Evolutionary conservation across 2,329 filamentous ascomycete species (phyloP).

Genomic region (Acephala macrosclerotiorum): DNA sequence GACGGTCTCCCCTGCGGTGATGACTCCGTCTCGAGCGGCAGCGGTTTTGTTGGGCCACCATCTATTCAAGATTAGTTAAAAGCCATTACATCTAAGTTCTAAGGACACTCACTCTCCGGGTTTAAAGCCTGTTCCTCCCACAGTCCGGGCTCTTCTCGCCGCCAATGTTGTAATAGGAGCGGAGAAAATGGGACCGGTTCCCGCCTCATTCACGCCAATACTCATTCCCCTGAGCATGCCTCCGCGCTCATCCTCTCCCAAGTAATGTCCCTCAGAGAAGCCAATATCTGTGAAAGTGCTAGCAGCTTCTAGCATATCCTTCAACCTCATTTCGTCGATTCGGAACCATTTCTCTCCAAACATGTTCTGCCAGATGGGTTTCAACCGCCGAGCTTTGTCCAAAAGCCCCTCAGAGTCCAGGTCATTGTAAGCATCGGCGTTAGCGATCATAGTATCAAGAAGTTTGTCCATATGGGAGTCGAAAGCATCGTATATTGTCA

Average conservation of each 20-base stretch:
- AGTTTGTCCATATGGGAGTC: slow-evolving; percentile 5
- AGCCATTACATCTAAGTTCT: not conserved
- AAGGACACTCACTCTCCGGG: not conserved
- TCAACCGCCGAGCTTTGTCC: not conserved
- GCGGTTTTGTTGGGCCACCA: slow-evolving; percentile 54
- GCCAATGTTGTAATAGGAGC: not conserved
- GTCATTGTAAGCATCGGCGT: not conserved
- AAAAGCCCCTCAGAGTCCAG: not conserved
- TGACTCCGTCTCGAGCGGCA: slow-evolving; percentile 56
- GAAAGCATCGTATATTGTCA: not conserved
- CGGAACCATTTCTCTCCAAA: not conserved
- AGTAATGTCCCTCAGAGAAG: not conserved
- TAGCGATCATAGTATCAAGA: not conserved
- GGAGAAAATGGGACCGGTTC: not conserved
- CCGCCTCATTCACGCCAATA: not conserved
- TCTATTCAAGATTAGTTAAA: not conserved
- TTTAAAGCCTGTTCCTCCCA: not conserved
- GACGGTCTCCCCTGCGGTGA: slow-evolving; percentile 34
- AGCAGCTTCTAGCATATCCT: not conserved
- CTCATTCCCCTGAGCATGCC: not conserved
- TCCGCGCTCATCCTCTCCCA: not conserved
- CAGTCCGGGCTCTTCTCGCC: not conserved
- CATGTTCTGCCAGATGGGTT: not conserved
- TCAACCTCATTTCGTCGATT: not conserved
- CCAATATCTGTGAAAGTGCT: not conserved